A percentile compares a stretch with the other conserved stretches of the same genome.
These are phyloP conservation scores for Botrytis medusae DNA, from an alignment of 2,329 filamentous ascomycete species.

Conservation along the genomic window DNA sequence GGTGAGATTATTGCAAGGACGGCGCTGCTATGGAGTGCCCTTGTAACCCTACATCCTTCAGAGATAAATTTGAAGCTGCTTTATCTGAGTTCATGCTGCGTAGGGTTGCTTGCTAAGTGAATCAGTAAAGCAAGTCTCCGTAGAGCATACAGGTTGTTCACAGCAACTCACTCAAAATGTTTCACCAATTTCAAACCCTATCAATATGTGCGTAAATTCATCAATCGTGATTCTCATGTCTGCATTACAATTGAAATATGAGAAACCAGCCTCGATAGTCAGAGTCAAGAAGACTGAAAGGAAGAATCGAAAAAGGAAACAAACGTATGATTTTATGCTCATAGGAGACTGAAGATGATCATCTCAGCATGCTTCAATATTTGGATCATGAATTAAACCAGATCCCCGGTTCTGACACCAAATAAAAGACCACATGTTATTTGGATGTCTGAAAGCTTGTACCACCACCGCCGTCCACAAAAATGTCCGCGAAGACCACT, in stretches of 20 bases:
- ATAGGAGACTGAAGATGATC: not conserved
- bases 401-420: not conserved
- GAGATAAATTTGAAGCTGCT: not conserved
- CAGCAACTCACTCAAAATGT: not conserved
- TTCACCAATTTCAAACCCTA: not conserved
- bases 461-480: not conserved
- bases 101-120: not conserved
- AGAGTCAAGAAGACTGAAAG: not conserved
- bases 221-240: constrained; percentile 15
- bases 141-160: not conserved
- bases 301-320: constrained; percentile 2
- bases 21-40: too few species aligned
- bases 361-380: not conserved
- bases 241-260: constrained; percentile 15
- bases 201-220: constrained; percentile 12
- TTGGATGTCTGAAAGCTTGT: not conserved
- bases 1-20: not conserved
- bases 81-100: not conserved
- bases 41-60: not conserved
- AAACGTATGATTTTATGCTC: constrained; percentile 6
- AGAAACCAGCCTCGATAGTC: not conserved
- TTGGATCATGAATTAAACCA: not conserved
- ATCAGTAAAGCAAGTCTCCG: not conserved
- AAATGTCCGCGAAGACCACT: not conserved
- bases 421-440: constrained; percentile 1